A percentile compares a stretch with the other conserved stretches of the same genome.
These are phyloP conservation scores for Tuber melanosporum DNA, from an alignment of 495 filamentous ascomycete genomes.

Conservation along the genomic window DNA sequence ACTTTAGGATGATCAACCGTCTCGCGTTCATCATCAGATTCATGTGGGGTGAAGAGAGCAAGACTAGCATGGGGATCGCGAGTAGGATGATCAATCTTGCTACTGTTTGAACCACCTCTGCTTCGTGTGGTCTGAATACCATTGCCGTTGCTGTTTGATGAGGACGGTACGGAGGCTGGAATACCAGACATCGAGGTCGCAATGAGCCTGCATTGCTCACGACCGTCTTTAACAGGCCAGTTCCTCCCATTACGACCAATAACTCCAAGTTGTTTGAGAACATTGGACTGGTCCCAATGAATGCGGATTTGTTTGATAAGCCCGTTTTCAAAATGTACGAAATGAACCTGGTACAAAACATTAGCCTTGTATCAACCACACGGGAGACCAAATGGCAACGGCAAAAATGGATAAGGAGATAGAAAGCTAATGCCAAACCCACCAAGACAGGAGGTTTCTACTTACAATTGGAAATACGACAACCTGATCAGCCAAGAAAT, in stretches of 20 bases:
- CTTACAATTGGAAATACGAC: slow-evolving; percentile 78
- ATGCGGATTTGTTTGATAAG: slow-evolving; percentile 80
- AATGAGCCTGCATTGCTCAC: slow-evolving; percentile 74
- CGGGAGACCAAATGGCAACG: slow-evolving; percentile 3
- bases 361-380: slow-evolving; percentile 20
- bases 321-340: slow-evolving; percentile 75
- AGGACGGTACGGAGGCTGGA: slow-evolving; percentile 3
- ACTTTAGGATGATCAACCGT: slow-evolving; percentile 32
- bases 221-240: slow-evolving; percentile 90
- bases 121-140: slow-evolving; percentile 21
- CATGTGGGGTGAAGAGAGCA: slow-evolving; percentile 60
- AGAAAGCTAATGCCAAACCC: not conserved
- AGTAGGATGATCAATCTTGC: slow-evolving; percentile 43
- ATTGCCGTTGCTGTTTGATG: slow-evolving; percentile 19
- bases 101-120: slow-evolving; percentile 28
- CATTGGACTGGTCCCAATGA: slow-evolving; percentile 90
- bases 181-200: slow-evolving; percentile 45
- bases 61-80: slow-evolving; percentile 71
- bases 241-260: slow-evolving; percentile 81
- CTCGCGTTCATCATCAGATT: slow-evolving; percentile 48
- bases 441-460: slow-evolving; percentile 21
- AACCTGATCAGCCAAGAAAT: slow-evolving; percentile 78
- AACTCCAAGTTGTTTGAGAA: slow-evolving; percentile 86
- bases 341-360: slow-evolving; percentile 60
- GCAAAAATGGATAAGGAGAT: slow-evolving; percentile 10